Conservation (phyloP, 2,329 filamentous ascomycete species). For the Harringtonia lauricola region DNA sequence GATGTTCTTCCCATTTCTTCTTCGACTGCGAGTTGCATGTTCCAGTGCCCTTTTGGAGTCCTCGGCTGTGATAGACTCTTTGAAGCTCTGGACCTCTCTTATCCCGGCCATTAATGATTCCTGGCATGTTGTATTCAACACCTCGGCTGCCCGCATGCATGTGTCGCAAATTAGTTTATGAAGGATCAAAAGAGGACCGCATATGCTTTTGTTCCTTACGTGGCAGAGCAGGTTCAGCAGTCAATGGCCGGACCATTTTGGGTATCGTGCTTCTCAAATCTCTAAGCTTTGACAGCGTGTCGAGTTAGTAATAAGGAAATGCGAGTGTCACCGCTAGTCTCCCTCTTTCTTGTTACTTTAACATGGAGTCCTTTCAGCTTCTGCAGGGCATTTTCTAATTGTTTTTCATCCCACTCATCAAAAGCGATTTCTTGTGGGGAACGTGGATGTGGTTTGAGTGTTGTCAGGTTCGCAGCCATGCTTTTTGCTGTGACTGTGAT, state of each 20-base stretch:
- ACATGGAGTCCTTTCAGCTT: constrained; percentile 43
- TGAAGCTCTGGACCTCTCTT: constrained; percentile 40
- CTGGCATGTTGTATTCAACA: constrained; percentile 33
- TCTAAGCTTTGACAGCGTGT: constrained; percentile 35
- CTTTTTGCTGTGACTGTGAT: background rate
- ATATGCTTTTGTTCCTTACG: constrained; percentile 28
- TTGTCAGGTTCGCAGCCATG: constrained; percentile 8
- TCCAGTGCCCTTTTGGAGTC: constrained; percentile 38
- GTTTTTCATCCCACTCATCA: constrained; percentile 34
- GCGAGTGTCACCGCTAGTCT: no score
- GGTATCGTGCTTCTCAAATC: constrained; percentile 37
- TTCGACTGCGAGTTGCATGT: constrained; percentile 39
- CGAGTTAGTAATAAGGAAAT: no score
- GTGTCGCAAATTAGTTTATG: constrained; percentile 4
- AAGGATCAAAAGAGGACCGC: background rate
- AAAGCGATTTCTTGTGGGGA: constrained; percentile 7
- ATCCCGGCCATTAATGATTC: constrained; percentile 35
- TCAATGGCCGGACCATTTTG: constrained; percentile 39
- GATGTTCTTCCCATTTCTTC: constrained; percentile 44
- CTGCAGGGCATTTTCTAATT: constrained; percentile 36
- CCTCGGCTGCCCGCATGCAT: constrained; percentile 38
- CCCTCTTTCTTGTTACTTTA: no score
- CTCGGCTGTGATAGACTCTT: constrained; percentile 32
- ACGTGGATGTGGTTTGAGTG: constrained; percentile 1
- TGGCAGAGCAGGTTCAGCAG: constrained; percentile 32